Conservation (phyloP, 2,329 filamentous ascomycete genomes). For the Pestalotiopsis fici region DNA sequence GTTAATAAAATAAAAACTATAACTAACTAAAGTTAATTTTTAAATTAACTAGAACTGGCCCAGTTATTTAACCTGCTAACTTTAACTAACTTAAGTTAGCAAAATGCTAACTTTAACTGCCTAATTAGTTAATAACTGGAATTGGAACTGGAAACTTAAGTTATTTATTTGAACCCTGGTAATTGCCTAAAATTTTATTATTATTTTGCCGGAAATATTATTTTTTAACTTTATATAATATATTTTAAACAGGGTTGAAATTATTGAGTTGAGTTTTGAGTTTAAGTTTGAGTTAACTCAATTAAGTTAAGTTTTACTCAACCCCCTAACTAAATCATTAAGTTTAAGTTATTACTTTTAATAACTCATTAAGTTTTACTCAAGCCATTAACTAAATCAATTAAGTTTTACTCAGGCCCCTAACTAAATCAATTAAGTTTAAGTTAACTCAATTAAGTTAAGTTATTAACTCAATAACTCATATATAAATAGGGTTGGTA, state of each 20-base stretch:
- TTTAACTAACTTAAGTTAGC: too few relatives aligned
- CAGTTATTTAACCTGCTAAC: too few relatives aligned
- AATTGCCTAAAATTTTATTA: not conserved
- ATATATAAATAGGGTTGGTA: too few relatives aligned
- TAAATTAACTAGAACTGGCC: too few relatives aligned
- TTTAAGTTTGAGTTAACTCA: not conserved
- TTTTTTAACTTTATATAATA: not conserved
- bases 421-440: not conserved
- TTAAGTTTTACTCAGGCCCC: too few relatives aligned
- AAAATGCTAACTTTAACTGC: too few relatives aligned
- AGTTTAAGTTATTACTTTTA: not conserved
- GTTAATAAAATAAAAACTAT: too few relatives aligned
- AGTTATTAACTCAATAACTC: too few relatives aligned
- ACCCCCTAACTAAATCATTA: not conserved
- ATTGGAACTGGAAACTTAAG: too few relatives aligned
- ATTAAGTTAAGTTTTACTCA: not conserved
- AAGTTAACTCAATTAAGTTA: not conserved
- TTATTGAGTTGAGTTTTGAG: constrained; percentile 1
- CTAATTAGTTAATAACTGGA: too few relatives aligned
- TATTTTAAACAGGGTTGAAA: not conserved
- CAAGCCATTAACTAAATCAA: not conserved
- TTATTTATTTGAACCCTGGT: too few relatives aligned
- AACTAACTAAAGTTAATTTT: too few relatives aligned
- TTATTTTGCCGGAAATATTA: not conserved
- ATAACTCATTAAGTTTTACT: not conserved